Conservation (phyloP, 768 basidiomycete genomes). For the Auriscalpium orientale region DNA sequence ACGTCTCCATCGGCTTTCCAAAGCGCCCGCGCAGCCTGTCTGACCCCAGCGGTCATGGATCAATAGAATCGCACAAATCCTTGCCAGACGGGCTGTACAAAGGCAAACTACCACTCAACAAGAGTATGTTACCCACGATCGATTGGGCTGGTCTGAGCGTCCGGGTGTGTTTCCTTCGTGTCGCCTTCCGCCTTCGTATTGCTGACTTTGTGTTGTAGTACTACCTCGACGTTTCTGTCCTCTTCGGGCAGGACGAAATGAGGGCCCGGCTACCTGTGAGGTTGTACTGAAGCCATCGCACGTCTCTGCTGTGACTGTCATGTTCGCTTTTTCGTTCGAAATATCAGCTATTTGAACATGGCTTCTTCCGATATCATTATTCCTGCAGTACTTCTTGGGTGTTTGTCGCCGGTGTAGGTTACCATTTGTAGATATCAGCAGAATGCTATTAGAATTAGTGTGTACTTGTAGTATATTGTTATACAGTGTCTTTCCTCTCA, state of each 20-base stretch:
- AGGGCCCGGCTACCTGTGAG: conserved; percentile 56
- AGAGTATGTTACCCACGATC: conserved; percentile 55
- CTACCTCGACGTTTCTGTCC: conserved; percentile 64
- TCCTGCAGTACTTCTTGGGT: background rate
- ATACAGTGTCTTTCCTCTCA: too few relatives aligned
- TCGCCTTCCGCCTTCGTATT: background rate
- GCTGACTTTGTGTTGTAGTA: conserved; percentile 37
- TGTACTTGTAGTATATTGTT: too few relatives aligned
- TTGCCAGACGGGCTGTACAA: conserved; percentile 67
- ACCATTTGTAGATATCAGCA: too few relatives aligned
- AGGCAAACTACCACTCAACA: conserved; percentile 45
- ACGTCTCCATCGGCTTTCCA: conserved; percentile 60
- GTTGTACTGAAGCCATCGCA: conserved; percentile 33
- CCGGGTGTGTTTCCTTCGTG: conserved; percentile 38
- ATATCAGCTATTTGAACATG: too few relatives aligned
- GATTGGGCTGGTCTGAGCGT: conserved; percentile 63
- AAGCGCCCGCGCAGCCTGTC: conserved; percentile 51
- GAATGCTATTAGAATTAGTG: too few relatives aligned
- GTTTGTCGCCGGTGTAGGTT: too few relatives aligned
- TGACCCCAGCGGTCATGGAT: conserved; percentile 33
- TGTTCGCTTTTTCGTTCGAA: background rate
- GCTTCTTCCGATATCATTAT: too few relatives aligned
- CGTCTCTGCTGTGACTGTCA: background rate
- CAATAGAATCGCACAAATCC: conserved; percentile 36
- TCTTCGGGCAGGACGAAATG: conserved; percentile 54